Base-by-base conservation (phyloP, 2,329 filamentous ascomycete genomes). In the Tympanopsis confertula region DNA sequence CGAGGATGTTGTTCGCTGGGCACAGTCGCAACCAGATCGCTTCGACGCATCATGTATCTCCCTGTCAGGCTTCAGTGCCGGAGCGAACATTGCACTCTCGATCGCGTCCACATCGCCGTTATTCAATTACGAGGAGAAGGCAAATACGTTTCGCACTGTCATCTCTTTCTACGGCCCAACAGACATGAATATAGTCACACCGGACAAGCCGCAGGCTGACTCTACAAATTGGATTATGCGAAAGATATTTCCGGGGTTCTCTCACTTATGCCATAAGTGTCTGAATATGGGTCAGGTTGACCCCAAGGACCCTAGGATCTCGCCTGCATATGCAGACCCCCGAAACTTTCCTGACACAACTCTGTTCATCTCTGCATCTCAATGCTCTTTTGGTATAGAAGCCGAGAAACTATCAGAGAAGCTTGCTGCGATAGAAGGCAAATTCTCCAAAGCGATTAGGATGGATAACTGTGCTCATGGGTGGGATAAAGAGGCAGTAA, bases 11-110 rank as follows among this genome's bases (percentile, higher is more conserved):
- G 37, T 62, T 13, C 42, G 37, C n/a, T 58, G 49, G 44, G 50
- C 59, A 0, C 47, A 48, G 3, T 38, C 44, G 2, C 55, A 52
- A 13, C 51, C 51, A 1, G 44, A 52, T 1, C 14, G 38, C 1
- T 63, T 54, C 45, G 51, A 63, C 29, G 3, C 15, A 2, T 37
- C 41, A 1, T 45, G 44, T 3, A 36, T 65, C 12, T 49, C 51
- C 0, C 39, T 63, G 1, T 54, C 50, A 2, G 62, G 62, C 5
- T 65, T 63, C 44, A 61, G 57, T 32, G 55, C 62, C 1, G 62
- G 62, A 3, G 61, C 38, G 0, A 62, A 55, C 32, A 48, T 65
- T 12, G 54, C 55, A 1, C 47, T 65, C n/a, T n/a, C n/a, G 4
- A 52, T 50, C 2, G 50, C 53, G 2, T 46, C 53, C 2, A 49